Evolutionary conservation across 2,329 filamentous ascomycete species (phyloP).

Genomic region (Chaetomium olivaceum): DNA sequence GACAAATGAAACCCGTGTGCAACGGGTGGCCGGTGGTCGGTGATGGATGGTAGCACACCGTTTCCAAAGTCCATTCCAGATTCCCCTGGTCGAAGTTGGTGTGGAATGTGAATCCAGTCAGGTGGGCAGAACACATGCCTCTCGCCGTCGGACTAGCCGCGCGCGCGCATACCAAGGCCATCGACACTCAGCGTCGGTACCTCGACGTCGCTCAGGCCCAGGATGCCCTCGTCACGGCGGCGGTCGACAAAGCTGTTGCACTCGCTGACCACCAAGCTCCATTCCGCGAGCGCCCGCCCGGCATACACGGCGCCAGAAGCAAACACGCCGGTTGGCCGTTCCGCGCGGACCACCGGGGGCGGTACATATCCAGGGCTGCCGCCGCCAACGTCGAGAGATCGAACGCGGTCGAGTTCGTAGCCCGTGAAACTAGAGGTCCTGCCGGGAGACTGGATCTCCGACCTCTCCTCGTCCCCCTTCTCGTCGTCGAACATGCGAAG

Average conservation of each 20-base stretch:
- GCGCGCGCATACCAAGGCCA: constrained; percentile 46
- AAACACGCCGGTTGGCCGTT: constrained; percentile 49
- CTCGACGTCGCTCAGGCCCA: constrained; percentile 66
- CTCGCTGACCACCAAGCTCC: constrained; percentile 72
- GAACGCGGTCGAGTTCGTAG: constrained; percentile 23
- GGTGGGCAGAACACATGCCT: not conserved
- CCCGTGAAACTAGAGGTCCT: constrained; percentile 14
- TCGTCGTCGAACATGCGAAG: constrained; percentile 20
- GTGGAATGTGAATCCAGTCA: not conserved
- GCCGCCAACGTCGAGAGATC: constrained; percentile 22
- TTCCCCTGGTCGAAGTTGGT: not conserved
- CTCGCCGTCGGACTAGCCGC: constrained; percentile 17
- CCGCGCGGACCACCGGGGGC: constrained; percentile 40
- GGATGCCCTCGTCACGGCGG: constrained; percentile 71
- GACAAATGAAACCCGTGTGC: not conserved
- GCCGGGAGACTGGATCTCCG: constrained; percentile 23
- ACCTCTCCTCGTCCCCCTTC: constrained; percentile 15
- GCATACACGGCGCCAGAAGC: constrained; percentile 58
- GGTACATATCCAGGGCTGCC: not conserved
- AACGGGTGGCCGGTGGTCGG: not conserved
- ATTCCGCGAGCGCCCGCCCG: constrained; percentile 75
- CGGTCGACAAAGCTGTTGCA: constrained; percentile 81
- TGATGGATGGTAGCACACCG: not conserved
- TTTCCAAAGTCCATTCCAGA: not conserved
- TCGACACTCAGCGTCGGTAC: constrained; percentile 66